A percentile compares a stretch with the other conserved stretches of the same genome.
These are phyloP conservation scores for Delitschia confertaspora DNA, from an alignment of 495 filamentous ascomycete species.

Conservation along the genomic window DNA sequence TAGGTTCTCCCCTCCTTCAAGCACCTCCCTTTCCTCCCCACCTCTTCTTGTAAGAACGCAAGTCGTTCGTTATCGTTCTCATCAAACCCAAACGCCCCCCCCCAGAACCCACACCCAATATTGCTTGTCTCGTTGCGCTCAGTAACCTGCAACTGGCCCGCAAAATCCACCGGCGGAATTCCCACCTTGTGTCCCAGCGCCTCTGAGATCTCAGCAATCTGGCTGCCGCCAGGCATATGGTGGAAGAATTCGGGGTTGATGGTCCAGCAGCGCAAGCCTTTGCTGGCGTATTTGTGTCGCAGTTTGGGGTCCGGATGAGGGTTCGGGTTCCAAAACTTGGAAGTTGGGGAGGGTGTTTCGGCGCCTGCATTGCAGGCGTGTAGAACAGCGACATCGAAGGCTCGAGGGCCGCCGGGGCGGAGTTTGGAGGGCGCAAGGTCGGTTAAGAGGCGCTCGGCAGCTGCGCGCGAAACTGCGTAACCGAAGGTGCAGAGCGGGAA, in stretches of 20 bases:
- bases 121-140: conserved; percentile 26
- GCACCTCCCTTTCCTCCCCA: conserved; percentile 29
- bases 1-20: conserved; percentile 21
- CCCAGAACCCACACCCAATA: conserved; percentile 32
- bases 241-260: conserved; percentile 34
- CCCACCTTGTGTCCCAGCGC: conserved; percentile 3
- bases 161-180: conserved; percentile 29
- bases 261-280: conserved; percentile 31
- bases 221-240: conserved; percentile 29
- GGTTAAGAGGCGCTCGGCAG: conserved; percentile 26
- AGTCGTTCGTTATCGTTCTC: conserved; percentile 17
- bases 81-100: conserved; percentile 21
- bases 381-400: conserved; percentile 32
- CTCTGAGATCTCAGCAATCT: conserved; percentile 13
- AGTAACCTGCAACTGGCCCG: conserved; percentile 14
- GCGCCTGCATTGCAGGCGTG: conserved; percentile 27
- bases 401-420: conserved; percentile 21
- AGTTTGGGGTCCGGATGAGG: conserved; percentile 15
- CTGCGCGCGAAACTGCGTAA: conserved; percentile 36
- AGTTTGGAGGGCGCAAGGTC: conserved; percentile 19
- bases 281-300: conserved; percentile 16
- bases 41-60: conserved; percentile 25
- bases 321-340: conserved; percentile 4
- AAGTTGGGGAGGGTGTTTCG: conserved; percentile 20
- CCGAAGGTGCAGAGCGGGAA: conserved; percentile 42